phyloP scores from a whole-genome alignment of 2,329 filamentous ascomycete genomes.

The Thelonectria olida region DNA sequence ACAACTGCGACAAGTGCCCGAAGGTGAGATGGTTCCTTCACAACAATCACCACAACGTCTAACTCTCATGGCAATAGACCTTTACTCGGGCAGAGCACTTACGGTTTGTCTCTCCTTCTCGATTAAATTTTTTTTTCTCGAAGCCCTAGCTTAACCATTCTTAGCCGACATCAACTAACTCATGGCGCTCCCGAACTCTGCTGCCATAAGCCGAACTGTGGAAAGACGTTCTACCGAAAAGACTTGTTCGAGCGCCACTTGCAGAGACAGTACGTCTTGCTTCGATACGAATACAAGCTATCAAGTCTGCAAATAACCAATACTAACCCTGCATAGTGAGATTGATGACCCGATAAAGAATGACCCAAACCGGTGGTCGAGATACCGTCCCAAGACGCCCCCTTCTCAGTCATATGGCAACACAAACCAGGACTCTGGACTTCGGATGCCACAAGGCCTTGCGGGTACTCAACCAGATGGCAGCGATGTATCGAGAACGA shows the following conservation, averaged over 20 bases:
- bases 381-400: constrained; percentile 27
- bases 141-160: constrained; percentile 35
- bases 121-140: not conserved
- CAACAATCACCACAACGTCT: not conserved
- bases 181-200: constrained; percentile 63
- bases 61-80: constrained; percentile 51
- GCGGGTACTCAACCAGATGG: constrained; percentile 17
- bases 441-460: constrained; percentile 34
- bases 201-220: constrained; percentile 64
- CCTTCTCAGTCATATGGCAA: constrained; percentile 24
- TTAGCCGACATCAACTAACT: constrained; percentile 68
- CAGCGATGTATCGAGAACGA: constrained; percentile 18
- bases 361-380: constrained; percentile 9
- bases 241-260: constrained; percentile 68
- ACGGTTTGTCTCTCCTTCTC: constrained; percentile 52
- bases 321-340: constrained; percentile 33
- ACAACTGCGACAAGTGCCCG: constrained; percentile 61
- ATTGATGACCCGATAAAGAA: constrained; percentile 26
- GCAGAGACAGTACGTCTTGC: constrained; percentile 48
- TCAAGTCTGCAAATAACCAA: not conserved
- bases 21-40: constrained; percentile 52
- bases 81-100: constrained; percentile 71
- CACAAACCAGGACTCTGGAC: constrained; percentile 22
- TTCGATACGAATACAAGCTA: not conserved
- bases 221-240: constrained; percentile 65